Conservation (phyloP, 208 protist species). For the Endotrypanum monterogeii region DNA sequence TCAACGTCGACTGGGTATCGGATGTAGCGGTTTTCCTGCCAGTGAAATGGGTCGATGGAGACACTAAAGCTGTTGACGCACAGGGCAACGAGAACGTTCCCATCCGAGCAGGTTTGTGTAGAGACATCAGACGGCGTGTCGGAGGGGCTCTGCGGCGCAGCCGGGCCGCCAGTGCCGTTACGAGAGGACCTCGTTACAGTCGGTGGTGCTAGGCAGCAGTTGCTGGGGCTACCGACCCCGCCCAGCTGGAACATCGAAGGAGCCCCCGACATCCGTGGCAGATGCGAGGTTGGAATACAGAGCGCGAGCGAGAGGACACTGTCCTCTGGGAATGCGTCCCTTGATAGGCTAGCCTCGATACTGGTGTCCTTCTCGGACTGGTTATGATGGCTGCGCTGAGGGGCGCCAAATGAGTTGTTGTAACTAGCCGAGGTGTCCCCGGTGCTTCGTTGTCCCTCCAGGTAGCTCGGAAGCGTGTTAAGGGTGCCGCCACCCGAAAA, state of each 20-base stretch:
- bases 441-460: neutral
- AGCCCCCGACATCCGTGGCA: conserved; percentile 21
- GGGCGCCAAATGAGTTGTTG: neutral
- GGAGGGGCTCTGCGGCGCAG: neutral
- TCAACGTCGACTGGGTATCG: conserved; percentile 61
- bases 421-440: neutral
- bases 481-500: conserved; percentile 20
- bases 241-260: conserved; percentile 5
- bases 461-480: conserved; percentile 1
- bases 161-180: neutral
- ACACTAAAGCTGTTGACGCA: conserved; percentile 71
- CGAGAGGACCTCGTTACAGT: conserved; percentile 8
- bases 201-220: neutral
- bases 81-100: conserved; percentile 31
- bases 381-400: neutral
- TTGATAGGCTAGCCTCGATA: neutral
- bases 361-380: conserved; percentile 4
- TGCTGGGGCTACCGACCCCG: neutral
- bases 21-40: conserved; percentile 51
- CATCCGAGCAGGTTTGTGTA: neutral
- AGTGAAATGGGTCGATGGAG: conserved; percentile 73
- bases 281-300: conserved; percentile 23
- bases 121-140: neutral
- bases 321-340: conserved; percentile 37
- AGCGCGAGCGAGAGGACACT: conserved; percentile 41